Evolutionary conservation across 805 yeast species (phyloP).

Genomic region (Ogataea degrootiae): DNA sequence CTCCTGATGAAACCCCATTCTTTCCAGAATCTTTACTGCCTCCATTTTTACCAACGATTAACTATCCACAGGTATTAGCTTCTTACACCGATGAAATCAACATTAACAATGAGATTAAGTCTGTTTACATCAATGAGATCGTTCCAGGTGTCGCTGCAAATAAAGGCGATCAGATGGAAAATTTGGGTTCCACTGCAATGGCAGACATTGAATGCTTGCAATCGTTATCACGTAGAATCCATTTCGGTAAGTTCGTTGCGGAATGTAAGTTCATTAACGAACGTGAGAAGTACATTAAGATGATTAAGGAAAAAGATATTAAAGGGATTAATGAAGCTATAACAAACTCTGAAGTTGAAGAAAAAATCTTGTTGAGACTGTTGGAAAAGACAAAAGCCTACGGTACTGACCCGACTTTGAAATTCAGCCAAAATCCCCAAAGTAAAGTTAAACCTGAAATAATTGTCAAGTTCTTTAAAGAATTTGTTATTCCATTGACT

Average conservation of each 20-base stretch:
- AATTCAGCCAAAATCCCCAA: conserved; percentile 60
- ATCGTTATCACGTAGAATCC: conserved; percentile 85
- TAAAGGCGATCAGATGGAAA: conserved; percentile 73
- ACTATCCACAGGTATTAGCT: conserved; percentile 78
- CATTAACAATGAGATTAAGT: conserved; percentile 65
- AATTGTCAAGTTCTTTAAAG: conserved; percentile 78
- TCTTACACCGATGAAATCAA: conserved; percentile 68
- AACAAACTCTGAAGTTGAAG: conserved; percentile 85
- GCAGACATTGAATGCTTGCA: conserved; percentile 86
- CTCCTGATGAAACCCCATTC: conserved; percentile 92
- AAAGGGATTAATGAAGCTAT: conserved; percentile 74
- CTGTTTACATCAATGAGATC: conserved; percentile 65
- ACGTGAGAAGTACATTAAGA: conserved; percentile 51
- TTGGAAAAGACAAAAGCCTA: conserved; percentile 77
- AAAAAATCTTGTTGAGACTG: conserved; percentile 72
- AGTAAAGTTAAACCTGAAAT: conserved; percentile 78
- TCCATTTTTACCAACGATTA: conserved; percentile 67
- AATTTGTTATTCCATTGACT: conserved; percentile 88
- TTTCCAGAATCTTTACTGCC: conserved; percentile 62
- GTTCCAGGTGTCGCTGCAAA: conserved; percentile 69
- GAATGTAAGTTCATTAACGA: conserved; percentile 84
- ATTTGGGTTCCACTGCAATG: conserved; percentile 79
- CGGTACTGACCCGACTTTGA: conserved; percentile 82
- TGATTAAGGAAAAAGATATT: conserved; percentile 63
- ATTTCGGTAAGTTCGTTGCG: conserved; percentile 96